Evolutionary conservation across 148 eudicot species (phyloP).

Genomic region (Salicornia ramosissima): DNA sequence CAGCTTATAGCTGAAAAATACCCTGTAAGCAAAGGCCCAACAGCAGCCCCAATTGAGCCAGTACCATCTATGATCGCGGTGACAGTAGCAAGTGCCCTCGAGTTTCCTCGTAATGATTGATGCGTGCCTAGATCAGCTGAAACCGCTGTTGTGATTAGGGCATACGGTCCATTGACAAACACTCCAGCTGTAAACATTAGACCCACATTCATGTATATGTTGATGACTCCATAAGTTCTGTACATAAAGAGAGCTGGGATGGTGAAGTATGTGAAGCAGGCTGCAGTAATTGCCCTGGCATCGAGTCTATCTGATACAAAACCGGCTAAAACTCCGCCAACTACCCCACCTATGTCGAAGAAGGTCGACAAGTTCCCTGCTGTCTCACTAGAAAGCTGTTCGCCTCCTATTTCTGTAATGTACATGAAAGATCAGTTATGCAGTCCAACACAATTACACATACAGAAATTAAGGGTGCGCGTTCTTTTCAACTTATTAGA

Average conservation of each 20-base stretch:
- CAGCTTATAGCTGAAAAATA: constrained; percentile 75
- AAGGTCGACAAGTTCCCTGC: constrained; percentile 85
- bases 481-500: no score
- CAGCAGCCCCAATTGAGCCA: constrained; percentile 92
- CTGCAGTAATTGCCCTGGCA: constrained; percentile 92
- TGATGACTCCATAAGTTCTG: constrained; percentile 65
- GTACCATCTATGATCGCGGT: constrained; percentile 97
- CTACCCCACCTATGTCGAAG: constrained; percentile 88
- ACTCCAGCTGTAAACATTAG: constrained; percentile 73
- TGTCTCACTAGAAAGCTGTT: constrained; percentile 66
- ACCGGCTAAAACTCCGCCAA: constrained; percentile 90
- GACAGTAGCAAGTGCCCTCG: constrained; percentile 85
- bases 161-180: constrained; percentile 93
- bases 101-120: constrained; percentile 64
- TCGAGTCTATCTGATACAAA: constrained; percentile 64
- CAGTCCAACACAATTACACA: background rate
- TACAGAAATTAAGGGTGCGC: no score
- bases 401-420: constrained; percentile 74
- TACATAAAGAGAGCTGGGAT: constrained; percentile 79
- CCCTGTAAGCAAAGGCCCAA: constrained; percentile 83
- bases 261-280: constrained; percentile 74
- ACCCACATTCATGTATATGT: constrained; percentile 44
- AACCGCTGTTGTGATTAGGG: constrained; percentile 89
- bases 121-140: constrained; percentile 95
- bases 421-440: background rate